These are phyloP conservation scores for Sporothrix euskadiensis DNA, from an alignment of 2,329 filamentous ascomycete species.

Conservation along the genomic window DNA sequence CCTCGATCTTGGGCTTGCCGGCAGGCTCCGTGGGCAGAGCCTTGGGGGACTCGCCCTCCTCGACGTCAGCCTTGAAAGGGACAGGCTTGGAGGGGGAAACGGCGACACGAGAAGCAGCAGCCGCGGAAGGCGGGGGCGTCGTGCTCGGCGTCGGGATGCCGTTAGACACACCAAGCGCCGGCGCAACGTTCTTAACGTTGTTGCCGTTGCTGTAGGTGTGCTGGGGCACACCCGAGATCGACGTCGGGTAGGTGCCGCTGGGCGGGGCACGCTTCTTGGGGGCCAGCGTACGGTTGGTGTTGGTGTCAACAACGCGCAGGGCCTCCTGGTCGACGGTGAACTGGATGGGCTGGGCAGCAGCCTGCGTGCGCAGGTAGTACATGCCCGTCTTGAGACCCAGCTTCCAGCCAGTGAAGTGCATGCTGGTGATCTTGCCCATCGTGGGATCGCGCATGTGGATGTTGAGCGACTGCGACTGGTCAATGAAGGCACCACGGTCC, in stretches of 20 bases:
- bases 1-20: constrained; percentile 63
- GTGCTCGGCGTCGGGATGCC: constrained; percentile 69
- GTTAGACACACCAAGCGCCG: constrained; percentile 46
- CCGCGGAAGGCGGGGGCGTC: constrained; percentile 59
- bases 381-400: constrained; percentile 98
- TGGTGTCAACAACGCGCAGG: constrained; percentile 82
- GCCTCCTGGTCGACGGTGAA: constrained; percentile 98
- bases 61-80: constrained; percentile 73
- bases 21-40: constrained; percentile 70
- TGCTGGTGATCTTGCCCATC: constrained; percentile 99
- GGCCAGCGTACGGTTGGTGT: constrained; percentile 63
- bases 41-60: constrained; percentile 78
- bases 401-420: constrained; percentile 99
- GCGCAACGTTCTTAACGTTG: constrained; percentile 42
- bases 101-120: constrained; percentile 46
- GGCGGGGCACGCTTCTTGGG: constrained; percentile 70
- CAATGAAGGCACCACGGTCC: constrained; percentile 96
- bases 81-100: constrained; percentile 62
- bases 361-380: constrained; percentile 99
- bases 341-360: constrained; percentile 93
- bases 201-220: constrained; percentile 53
- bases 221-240: constrained; percentile 63
- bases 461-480: constrained; percentile 98
- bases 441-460: constrained; percentile 99
- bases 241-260: constrained; percentile 58